A percentile compares a stretch with the other conserved stretches of the same genome.
phyloP scores from a whole-genome alignment of 2,329 filamentous ascomycete genomes.

The Trichoderma brevicompactum region DNA sequence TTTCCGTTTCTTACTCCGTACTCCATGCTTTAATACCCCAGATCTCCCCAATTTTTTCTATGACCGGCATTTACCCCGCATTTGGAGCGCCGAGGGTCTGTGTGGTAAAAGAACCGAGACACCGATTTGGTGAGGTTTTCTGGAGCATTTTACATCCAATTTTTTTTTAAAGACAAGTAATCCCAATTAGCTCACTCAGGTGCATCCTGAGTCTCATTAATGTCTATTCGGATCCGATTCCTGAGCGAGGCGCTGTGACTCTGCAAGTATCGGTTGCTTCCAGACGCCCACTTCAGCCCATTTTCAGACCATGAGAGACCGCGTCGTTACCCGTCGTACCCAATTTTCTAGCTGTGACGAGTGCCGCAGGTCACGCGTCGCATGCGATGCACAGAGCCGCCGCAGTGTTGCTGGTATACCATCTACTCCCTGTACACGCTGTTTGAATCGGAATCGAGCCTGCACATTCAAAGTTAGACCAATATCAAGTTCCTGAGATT shows the following conservation, averaged over 20 bases:
- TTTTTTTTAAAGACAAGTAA: neutral
- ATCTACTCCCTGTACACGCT: slow-evolving; percentile 4
- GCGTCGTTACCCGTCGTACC: slow-evolving; percentile 8
- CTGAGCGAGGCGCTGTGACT: neutral
- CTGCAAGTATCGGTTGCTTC: neutral
- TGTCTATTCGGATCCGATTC: slow-evolving; percentile 6
- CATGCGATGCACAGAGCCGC: slow-evolving; percentile 14
- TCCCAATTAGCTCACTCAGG: neutral
- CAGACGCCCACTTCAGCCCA: neutral
- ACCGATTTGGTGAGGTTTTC: neutral
- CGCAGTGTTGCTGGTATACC: slow-evolving; percentile 4
- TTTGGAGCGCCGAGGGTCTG: neutral
- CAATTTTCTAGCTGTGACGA: slow-evolving; percentile 16
- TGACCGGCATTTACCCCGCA: slow-evolving; percentile 1
- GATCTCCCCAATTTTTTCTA: slow-evolving; percentile 1
- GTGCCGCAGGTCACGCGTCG: slow-evolving; percentile 9
- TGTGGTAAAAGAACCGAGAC: neutral
- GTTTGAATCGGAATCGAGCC: slow-evolving; percentile 4
- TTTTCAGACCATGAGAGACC: neutral
- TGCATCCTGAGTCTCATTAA: neutral
- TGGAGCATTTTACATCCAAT: neutral
- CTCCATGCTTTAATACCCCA: neutral
- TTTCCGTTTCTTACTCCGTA: neutral
- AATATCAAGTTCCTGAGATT: neutral
- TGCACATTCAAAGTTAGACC: slow-evolving; percentile 15